Base-by-base conservation (phyloP, 352 stramenopile species). In the Phytopythium vexans region DNA sequence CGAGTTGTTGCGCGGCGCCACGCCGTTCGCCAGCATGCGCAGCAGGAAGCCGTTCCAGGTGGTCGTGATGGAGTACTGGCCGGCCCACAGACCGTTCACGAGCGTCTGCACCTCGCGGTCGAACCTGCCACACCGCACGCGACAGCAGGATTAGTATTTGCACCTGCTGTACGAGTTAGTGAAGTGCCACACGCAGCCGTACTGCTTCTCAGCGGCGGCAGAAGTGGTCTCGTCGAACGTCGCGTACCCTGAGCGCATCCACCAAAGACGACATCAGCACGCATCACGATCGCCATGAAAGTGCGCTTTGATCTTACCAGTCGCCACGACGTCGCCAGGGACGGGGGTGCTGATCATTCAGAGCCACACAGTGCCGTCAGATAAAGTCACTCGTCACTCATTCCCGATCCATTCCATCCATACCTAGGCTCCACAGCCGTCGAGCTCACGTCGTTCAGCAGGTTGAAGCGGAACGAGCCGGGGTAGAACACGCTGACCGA, bases 401-500 rank as follows among this genome's bases (percentile, higher is more conserved):
- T 27, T 27, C 21, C 21, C 21, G 21, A 27, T 27, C 21, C 21
- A 27, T 27, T 27, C 21, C 2, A 1, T 27, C 21, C 21, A 27
- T 27, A 43, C 47, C 47, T 53, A 6, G 47, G 36, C 15, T 27
- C 21, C 21, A 36, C 15, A 11, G 36, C 16, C 11, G 33, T 43
- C 14, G 16, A 37, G 21, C 27, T 36, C 6, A 14, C 36, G n/a
- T 4, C 6, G 35, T 6, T 44, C 16, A n/a, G 47, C 3, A 61
- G 54, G 43, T 67, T 62, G 41, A 61, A 66, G 3, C 52, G 62
- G 9, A 62, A 72, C 10, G 60, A 92, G 14, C 91, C 91, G 36
- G 94, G 94, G 68, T 95, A 98, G 10, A 86, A 92, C 35, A 98
- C 70, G 48, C 78, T 76, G 31, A 98, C 70, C 16, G 69, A 79